Evolutionary conservation across 176 grass and related monocot species (phyloP).

Genomic region (Raddia distichophylla): DNA sequence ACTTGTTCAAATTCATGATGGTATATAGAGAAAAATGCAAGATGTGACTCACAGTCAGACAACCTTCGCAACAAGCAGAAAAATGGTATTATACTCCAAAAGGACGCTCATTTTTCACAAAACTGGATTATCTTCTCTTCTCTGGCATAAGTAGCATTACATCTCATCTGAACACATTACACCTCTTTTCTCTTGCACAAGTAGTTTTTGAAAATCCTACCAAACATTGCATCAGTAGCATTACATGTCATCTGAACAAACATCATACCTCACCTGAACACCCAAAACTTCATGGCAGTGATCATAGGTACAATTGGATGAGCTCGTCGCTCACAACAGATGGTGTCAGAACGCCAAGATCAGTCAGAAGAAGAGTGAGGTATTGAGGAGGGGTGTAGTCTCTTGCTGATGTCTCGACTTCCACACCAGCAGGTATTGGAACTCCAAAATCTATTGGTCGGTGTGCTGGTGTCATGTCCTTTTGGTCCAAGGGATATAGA

Average conservation of each 20-base stretch:
- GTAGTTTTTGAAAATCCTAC: background rate
- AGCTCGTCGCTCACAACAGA: conserved; percentile 87
- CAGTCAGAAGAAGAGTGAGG: conserved; percentile 70
- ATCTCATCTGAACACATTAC: background rate
- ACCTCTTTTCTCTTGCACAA: conserved; percentile 14
- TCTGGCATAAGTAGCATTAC: background rate
- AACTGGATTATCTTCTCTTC: conserved; percentile 28
- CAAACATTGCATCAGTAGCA: background rate
- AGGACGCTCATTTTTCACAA: background rate
- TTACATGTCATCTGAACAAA: background rate
- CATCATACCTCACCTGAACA: conserved; percentile 3
- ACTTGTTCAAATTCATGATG: background rate
- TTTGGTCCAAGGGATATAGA: conserved; percentile 78
- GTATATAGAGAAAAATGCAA: background rate
- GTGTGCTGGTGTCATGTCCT: conserved; percentile 71
- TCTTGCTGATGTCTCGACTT: conserved; percentile 71
- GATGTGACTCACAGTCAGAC: background rate
- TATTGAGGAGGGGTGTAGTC: conserved; percentile 86
- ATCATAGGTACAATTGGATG: conserved; percentile 74
- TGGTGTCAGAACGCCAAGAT: conserved; percentile 74
- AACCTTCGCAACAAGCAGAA: background rate
- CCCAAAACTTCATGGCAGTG: background rate
- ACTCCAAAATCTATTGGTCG: conserved; percentile 77
- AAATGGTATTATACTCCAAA: background rate
- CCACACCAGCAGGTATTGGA: conserved; percentile 55